phyloP scores from a whole-genome alignment of 306 rosid species.

The Betula pendula region DNA sequence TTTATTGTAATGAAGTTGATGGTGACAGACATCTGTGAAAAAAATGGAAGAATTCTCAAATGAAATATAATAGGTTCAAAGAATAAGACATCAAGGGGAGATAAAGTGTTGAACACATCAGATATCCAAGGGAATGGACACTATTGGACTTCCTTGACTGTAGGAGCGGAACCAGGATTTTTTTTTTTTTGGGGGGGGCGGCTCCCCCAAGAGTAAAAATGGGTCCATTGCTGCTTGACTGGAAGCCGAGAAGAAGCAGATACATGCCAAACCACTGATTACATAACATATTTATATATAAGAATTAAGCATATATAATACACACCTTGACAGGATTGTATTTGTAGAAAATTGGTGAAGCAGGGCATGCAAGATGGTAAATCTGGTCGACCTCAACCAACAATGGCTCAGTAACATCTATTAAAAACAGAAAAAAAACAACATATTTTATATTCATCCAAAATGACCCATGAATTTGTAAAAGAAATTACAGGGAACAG shows the following conservation, averaged over 20 bases:
- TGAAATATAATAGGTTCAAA: neutral
- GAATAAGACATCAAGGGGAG: neutral
- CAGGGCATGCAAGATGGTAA: constrained; percentile 97
- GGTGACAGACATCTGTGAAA: neutral
- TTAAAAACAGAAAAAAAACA: constrained; percentile 8
- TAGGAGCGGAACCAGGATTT: too few relatives aligned
- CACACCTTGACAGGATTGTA: constrained; percentile 94
- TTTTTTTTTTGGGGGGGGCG: neutral
- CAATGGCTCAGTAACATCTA: constrained; percentile 90
- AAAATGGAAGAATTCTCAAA: neutral
- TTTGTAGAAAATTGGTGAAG: constrained; percentile 96
- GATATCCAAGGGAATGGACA: neutral
- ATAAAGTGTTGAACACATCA: neutral
- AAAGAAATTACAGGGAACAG: neutral
- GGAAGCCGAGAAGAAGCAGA: neutral
- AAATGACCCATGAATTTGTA: neutral
- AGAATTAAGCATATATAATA: constrained; percentile 7
- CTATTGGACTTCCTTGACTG: neutral
- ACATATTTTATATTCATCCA: neutral
- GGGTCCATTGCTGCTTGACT: too few relatives aligned
- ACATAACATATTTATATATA: neutral
- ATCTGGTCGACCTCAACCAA: constrained; percentile 91
- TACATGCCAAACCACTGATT: neutral
- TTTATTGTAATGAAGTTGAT: neutral
- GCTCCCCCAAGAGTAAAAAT: too few relatives aligned